Conservation (phyloP, 257 asterid genomes). For the Solanum chiquidenum region DNA sequence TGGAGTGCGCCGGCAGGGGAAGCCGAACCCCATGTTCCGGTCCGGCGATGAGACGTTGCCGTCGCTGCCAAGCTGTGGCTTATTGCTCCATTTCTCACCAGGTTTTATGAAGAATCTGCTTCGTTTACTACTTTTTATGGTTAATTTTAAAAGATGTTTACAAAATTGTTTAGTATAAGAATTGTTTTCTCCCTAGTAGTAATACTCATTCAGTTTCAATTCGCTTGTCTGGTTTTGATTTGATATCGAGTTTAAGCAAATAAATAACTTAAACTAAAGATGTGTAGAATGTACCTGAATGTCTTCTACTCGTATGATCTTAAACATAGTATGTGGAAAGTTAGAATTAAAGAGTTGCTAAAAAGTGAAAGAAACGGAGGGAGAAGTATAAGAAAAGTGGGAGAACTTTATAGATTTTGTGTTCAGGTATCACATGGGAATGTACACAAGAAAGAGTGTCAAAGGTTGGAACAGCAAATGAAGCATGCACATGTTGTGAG, state of each 20-base stretch:
- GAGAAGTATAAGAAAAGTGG: neutral
- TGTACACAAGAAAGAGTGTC: slow-evolving; percentile 69
- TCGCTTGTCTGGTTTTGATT: neutral
- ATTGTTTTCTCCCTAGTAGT: neutral
- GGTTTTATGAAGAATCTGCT: slow-evolving; percentile 17
- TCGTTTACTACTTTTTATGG: neutral
- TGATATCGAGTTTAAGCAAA: neutral
- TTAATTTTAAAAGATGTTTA: neutral
- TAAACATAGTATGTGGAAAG: neutral
- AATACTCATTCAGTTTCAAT: neutral
- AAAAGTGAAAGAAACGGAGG: neutral
- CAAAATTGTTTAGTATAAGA: neutral
- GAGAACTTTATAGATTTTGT: neutral
- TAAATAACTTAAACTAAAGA: neutral
- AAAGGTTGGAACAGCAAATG: slow-evolving; percentile 65
- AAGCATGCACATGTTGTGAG: slow-evolving; percentile 29
- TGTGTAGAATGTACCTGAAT: neutral
- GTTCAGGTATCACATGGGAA: slow-evolving; percentile 57
- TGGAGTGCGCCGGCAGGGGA: slow-evolving; percentile 94
- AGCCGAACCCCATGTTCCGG: slow-evolving; percentile 64
- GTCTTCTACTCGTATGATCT: neutral
- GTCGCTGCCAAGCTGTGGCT: slow-evolving; percentile 68
- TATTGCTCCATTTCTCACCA: slow-evolving; percentile 91
- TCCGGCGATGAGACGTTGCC: slow-evolving; percentile 55
- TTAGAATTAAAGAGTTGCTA: neutral